Base-by-base conservation (phyloP, 371 early-diverging fungal species). In the Rhizomucor pusillus region DNA sequence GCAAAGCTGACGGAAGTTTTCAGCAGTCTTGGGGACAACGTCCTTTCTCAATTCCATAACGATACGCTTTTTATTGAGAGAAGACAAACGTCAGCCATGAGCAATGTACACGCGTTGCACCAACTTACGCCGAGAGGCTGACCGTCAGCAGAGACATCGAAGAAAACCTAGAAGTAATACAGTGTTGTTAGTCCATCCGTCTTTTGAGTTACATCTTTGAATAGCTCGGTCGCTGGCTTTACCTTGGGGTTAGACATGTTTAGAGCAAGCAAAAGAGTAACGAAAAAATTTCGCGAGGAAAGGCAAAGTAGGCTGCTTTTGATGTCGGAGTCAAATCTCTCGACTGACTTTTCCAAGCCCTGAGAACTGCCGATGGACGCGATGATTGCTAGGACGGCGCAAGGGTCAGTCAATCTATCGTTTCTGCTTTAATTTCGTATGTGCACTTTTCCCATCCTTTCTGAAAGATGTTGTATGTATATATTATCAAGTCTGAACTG, bases 21-120 rank as follows among this genome's bases (percentile, higher is more conserved):
- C 97, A 24, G 93, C 93, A 10, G 99, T 99, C 70, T 88, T 91
- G 43, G 99, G 99, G 11, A 91, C 93, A 19, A 89, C 85, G 66
- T 99, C 95, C n/a, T 81, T 72, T 69, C 88, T 88, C 29, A 99
- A 89, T 78, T 95, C 64, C 59, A 75, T 60, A 11, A 57, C 63
- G 48, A 75, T 71, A 59, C 75, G 75, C 73, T n/a, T n/a, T n/a
- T n/a, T 73, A 57, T 83, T 69, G 90, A 79, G 45, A 78, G 39
- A 94, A 79, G 45, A 78, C 35, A 94, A 81, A 47, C 81, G 74
- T 36, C 33, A 43, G 1, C 44, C 23, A 34, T 39, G 3, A 34
- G 22, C 9, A 24, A 10, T 19, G 24, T 9, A 40, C 50, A 12
- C 49, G 23, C n/a, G 47, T 40, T 44, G 13, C 24, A 34, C 10